Evolutionary conservation across 1,284 basidiomycete genomes (phyloP).

Genomic region (Cerioporus squamosus): DNA sequence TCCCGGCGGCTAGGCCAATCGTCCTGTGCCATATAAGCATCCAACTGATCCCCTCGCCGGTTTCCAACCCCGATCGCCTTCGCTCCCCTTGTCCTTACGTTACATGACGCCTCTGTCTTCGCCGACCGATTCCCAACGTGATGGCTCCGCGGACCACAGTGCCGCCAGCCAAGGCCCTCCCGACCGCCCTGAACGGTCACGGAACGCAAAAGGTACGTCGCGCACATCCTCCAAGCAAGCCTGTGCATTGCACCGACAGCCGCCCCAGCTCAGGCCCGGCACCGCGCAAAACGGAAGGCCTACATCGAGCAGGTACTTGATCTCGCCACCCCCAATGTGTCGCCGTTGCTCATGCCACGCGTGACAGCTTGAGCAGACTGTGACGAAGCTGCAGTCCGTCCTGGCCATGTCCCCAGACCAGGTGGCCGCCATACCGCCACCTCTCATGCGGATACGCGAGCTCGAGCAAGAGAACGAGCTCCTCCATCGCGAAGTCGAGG

Average conservation of each 20-base stretch:
- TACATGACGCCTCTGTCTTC: constrained; percentile 39
- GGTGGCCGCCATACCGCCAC: constrained; percentile 68
- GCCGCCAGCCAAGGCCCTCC: constrained; percentile 3
- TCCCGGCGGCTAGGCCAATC: constrained; percentile 28
- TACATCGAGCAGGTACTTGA: constrained; percentile 83
- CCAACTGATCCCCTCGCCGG: constrained; percentile 28
- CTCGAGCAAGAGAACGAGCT: constrained; percentile 75
- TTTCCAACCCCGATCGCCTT: constrained; percentile 37
- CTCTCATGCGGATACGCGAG: constrained; percentile 71
- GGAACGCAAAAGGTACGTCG: constrained; percentile 35
- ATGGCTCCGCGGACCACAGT: constrained; percentile 23
- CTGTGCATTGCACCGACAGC: not conserved
- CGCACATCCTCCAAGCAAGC: not conserved
- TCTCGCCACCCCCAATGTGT: constrained; percentile 8
- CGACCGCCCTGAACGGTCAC: constrained; percentile 72
- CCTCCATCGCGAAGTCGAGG: constrained; percentile 70
- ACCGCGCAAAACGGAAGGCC: constrained; percentile 91
- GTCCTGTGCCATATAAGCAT: constrained; percentile 32
- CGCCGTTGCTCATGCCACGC: not conserved
- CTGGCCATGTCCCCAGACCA: constrained; percentile 73
- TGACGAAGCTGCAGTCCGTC: constrained; percentile 76
- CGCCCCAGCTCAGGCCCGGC: constrained; percentile 78
- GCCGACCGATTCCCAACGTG: constrained; percentile 24
- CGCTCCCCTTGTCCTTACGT: constrained; percentile 34
- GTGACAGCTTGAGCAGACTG: constrained; percentile 75